A percentile compares a stretch with the other conserved stretches of the same genome.
Conservation (phyloP, 2,329 filamentous ascomycete genomes). For the Ceratocystis papillata region DNA sequence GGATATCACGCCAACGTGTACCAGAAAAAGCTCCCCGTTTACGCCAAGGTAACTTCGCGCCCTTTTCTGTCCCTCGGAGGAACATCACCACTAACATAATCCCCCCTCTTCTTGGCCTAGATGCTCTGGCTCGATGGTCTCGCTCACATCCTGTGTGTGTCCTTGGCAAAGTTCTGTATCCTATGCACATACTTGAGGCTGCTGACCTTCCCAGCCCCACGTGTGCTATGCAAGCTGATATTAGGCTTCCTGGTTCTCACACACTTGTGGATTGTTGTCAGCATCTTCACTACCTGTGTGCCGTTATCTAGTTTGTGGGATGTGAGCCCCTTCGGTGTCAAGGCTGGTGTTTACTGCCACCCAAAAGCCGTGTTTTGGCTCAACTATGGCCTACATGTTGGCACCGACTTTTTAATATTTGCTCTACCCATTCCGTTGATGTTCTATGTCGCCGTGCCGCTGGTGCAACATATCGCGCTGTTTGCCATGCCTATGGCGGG, state of each 20-base stretch:
- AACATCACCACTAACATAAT: background rate
- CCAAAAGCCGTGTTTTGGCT: constrained; percentile 27
- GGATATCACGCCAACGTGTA: constrained; percentile 3
- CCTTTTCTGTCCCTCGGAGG: background rate
- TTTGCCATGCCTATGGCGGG: constrained; percentile 28
- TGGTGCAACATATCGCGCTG: constrained; percentile 27
- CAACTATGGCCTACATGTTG: constrained; percentile 29
- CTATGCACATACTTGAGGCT: constrained; percentile 28
- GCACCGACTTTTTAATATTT: constrained; percentile 29
- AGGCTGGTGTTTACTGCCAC: constrained; percentile 22
- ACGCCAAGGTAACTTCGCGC: constrained; percentile 20
- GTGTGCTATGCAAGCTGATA: constrained; percentile 25
- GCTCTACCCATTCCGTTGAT: constrained; percentile 29
- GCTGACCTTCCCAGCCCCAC: constrained; percentile 26
- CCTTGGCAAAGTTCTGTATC: constrained; percentile 27
- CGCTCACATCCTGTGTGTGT: constrained; percentile 25
- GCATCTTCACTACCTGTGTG: constrained; percentile 27
- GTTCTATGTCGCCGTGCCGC: constrained; percentile 28
- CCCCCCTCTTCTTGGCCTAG: background rate
- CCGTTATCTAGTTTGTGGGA: constrained; percentile 26
- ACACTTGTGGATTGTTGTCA: constrained; percentile 27
- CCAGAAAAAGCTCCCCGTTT: constrained; percentile 12
- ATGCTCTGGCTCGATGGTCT: constrained; percentile 24
- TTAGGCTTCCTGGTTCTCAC: constrained; percentile 25
- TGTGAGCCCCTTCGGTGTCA: background rate